A percentile compares a stretch with the other conserved stretches of the same genome.
These are phyloP conservation scores for Eucalyptus tenuipes DNA, from an alignment of 345 rosid species.

Conservation along the genomic window DNA sequence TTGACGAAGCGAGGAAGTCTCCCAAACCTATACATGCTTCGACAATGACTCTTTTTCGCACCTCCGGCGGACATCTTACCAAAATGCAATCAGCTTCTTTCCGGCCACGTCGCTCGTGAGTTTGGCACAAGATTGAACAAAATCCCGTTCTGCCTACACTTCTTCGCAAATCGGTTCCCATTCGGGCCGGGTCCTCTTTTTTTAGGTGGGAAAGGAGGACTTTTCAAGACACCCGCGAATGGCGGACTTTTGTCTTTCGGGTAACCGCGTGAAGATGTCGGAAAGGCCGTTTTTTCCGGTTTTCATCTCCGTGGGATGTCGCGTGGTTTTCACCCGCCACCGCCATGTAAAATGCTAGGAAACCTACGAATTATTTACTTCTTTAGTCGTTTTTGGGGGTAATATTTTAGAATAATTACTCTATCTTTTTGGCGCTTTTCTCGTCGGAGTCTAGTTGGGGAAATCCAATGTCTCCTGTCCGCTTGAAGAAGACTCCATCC, in stretches of 20 bases:
- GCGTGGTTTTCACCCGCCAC: neutral
- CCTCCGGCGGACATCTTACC: neutral
- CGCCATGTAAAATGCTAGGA: neutral
- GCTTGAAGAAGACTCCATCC: neutral
- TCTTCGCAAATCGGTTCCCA: neutral
- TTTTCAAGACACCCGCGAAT: neutral
- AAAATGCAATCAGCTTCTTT: neutral
- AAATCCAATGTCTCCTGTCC: neutral
- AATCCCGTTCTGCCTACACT: neutral
- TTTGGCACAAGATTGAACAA: neutral
- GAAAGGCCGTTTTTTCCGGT: neutral
- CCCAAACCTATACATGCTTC: neutral
- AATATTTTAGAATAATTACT: neutral
- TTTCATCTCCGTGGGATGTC: neutral
- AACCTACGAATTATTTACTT: neutral
- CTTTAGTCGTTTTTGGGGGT: neutral
- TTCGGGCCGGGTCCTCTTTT: neutral
- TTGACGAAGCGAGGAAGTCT: neutral
- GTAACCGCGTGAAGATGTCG: neutral
- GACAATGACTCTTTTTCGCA: fast-evolving
- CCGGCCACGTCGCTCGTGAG: neutral
- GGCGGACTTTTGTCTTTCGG: neutral
- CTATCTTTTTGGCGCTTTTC: neutral
- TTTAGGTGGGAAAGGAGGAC: neutral
- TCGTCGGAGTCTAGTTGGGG: neutral